Conservation (phyloP, 2,329 filamentous ascomycete genomes). For the Venturia effusa region DNA sequence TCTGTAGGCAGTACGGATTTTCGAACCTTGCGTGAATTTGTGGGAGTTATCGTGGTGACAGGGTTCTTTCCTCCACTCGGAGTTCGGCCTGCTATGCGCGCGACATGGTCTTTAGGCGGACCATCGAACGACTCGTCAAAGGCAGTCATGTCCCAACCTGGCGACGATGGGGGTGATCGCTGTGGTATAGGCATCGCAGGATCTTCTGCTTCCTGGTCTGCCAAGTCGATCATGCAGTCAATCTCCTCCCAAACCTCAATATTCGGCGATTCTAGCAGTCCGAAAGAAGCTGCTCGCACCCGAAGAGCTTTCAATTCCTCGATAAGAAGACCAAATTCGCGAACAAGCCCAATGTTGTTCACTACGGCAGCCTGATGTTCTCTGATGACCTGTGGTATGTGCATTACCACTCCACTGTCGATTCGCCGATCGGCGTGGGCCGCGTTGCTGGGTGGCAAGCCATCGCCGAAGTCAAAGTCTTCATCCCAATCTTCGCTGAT, state of each 20-base stretch:
- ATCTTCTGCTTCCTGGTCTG: constrained; percentile 54
- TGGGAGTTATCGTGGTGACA: constrained; percentile 5
- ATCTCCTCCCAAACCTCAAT: constrained; percentile 65
- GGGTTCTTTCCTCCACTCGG: neutral
- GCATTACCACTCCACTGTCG: constrained; percentile 42
- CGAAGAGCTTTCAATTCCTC: constrained; percentile 73
- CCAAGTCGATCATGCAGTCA: constrained; percentile 78
- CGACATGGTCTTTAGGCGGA: neutral
- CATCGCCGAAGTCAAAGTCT: constrained; percentile 67
- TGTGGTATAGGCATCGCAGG: constrained; percentile 36
- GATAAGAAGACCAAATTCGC: constrained; percentile 70
- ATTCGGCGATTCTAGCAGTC: constrained; percentile 50
- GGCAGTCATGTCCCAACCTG: constrained; percentile 46
- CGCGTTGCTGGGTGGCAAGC: constrained; percentile 12
- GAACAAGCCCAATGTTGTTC: constrained; percentile 72
- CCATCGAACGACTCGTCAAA: constrained; percentile 37
- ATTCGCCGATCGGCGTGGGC: constrained; percentile 26
- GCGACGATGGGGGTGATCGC: constrained; percentile 43
- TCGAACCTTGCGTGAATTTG: constrained; percentile 1
- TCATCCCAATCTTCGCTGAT: constrained; percentile 84
- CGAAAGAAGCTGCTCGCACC: constrained; percentile 56
- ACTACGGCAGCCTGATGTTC: constrained; percentile 74
- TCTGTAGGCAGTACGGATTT: constrained; percentile 13
- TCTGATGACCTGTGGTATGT: constrained; percentile 70
- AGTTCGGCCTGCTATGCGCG: neutral